A percentile compares a stretch with the other conserved stretches of the same genome.
Conservation (phyloP, 2,329 filamentous ascomycete species). For the Elsinoe australis region DNA sequence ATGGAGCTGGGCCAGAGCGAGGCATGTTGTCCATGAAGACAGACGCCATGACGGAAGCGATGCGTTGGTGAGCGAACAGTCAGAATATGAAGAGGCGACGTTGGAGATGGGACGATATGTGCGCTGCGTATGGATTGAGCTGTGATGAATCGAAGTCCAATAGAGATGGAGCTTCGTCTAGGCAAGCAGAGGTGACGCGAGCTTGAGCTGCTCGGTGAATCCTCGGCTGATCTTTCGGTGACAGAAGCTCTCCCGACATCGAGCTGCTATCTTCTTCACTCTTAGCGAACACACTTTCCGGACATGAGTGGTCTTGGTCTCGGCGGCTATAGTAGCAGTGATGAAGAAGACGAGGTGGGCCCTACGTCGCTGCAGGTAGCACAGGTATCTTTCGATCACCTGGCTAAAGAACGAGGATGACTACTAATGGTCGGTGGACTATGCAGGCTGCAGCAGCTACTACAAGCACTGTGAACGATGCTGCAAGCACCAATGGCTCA, state of each 20-base stretch:
- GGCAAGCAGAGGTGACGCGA: slow-evolving; percentile 16
- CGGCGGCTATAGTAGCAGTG: slow-evolving; percentile 40
- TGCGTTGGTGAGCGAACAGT: too few species aligned
- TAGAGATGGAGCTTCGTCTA: too few species aligned
- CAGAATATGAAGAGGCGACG: too few species aligned
- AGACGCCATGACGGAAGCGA: slow-evolving; percentile 4
- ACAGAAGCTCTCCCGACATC: too few species aligned
- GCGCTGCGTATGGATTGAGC: too few species aligned
- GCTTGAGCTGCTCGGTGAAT: slow-evolving; percentile 14
- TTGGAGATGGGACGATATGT: slow-evolving; percentile 3
- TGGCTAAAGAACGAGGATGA: slow-evolving; percentile 34
- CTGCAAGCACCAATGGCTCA: too few species aligned
- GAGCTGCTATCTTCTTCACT: too few species aligned
- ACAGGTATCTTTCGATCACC: slow-evolving; percentile 34
- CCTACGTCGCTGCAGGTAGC: slow-evolving; percentile 23
- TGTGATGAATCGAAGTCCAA: too few species aligned
- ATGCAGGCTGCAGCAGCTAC: not conserved
- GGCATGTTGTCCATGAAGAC: slow-evolving; percentile 11
- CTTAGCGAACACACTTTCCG: too few species aligned
- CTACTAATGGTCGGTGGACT: slow-evolving; percentile 37
- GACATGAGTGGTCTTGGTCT: slow-evolving; percentile 35
- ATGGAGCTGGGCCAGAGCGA: slow-evolving; percentile 27
- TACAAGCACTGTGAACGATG: not conserved
- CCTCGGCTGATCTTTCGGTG: slow-evolving; percentile 12
- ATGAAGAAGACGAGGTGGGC: slow-evolving; percentile 34